A percentile compares a stretch with the other conserved stretches of the same genome.
These are phyloP conservation scores for Vitis labrusca DNA, from an alignment of 164 flowering plant species.

Conservation along the genomic window DNA sequence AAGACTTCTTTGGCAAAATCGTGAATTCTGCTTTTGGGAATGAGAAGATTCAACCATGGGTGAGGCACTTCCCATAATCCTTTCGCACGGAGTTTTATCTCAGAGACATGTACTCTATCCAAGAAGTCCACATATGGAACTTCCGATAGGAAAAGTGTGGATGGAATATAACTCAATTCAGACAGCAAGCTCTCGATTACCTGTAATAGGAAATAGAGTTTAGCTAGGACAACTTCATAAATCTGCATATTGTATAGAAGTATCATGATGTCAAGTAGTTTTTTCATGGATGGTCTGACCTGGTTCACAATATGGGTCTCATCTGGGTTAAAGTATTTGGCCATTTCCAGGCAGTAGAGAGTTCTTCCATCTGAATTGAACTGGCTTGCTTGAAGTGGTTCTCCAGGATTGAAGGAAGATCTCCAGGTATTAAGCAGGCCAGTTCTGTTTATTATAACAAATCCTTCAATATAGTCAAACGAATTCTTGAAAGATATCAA, in stretches of 20 bases:
- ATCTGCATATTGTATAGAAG: too few species aligned
- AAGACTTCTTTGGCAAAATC: slow-evolving; percentile 71
- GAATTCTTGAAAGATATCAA: slow-evolving; percentile 54
- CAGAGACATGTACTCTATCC: slow-evolving; percentile 77
- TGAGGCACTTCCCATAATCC: slow-evolving; percentile 94
- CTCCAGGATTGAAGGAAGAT: slow-evolving; percentile 69
- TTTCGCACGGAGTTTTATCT: slow-evolving; percentile 63
- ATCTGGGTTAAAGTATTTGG: slow-evolving; percentile 63
- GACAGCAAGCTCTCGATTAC: slow-evolving; percentile 52
- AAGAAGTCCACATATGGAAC: slow-evolving; percentile 78
- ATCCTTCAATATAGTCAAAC: slow-evolving; percentile 92
- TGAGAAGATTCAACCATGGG: slow-evolving; percentile 91
- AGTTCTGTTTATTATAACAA: slow-evolving; percentile 76
- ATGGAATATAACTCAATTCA: slow-evolving; percentile 57
- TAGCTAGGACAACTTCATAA: background rate
- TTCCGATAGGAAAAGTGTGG: slow-evolving; percentile 71
- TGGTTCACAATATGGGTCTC: slow-evolving; percentile 38
- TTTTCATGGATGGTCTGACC: slow-evolving; percentile 37
- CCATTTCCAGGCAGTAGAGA: slow-evolving; percentile 81
- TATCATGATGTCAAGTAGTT: too few species aligned
- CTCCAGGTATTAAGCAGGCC: slow-evolving; percentile 85
- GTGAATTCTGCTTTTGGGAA: slow-evolving; percentile 67
- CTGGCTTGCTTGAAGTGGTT: slow-evolving; percentile 67
- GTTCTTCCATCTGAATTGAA: slow-evolving; percentile 74
- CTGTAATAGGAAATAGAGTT: slow-evolving; percentile 26